Base-by-base conservation (phyloP, 2,329 filamentous ascomycete species). In the Apiospora kogelbergensis region DNA sequence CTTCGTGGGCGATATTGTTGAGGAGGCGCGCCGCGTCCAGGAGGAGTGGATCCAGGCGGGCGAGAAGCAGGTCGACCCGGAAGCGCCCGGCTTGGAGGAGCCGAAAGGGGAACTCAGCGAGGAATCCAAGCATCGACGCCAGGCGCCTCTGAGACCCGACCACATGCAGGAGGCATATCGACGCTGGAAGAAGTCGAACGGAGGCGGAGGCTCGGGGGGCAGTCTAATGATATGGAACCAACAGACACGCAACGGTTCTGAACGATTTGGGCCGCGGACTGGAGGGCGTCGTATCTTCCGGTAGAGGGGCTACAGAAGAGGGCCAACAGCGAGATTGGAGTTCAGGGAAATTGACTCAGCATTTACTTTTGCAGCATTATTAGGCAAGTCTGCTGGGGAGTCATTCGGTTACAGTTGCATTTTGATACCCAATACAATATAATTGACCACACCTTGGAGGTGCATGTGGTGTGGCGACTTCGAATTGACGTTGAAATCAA, bases 1-100 rank as follows among this genome's bases (percentile, higher is more conserved):
- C 70, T 94, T 93, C 77, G 87, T 92, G 4, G 92, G 91, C 67
- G 90, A 94, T 71, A 84, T 95, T 64, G 91, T 95, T 71, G 92
- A 94, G 77, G 83, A 85, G 65, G 92, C 93, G 11, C 86, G 91
- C 66, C 85, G 87, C 57, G 87, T 94, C 13, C 92, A 94, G 76
- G 84, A 85, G 70, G 91, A 95, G 79, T 93, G 91, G 91, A 83
- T 91, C 41, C 82, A 84, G 1, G 84, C 81, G 17, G 85, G 84
- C 70, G 89, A 90, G 77, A 83, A 84, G 68, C 88, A 90, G 73
- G 84, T 83, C 3, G 40, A 42, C 33, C 33, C 33, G 11, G 87
- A 88, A 10, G 75, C 86, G 1, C 81, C 84, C 1, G 74, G 76
- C 63, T 76, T 79, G 65, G 73, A 76, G 37, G 74, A 78, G 70